A percentile compares a stretch with the other conserved stretches of the same genome.
Evolutionary conservation across 495 filamentous ascomycete species (phyloP).

Genomic region (Lineolata rhizophorae): DNA sequence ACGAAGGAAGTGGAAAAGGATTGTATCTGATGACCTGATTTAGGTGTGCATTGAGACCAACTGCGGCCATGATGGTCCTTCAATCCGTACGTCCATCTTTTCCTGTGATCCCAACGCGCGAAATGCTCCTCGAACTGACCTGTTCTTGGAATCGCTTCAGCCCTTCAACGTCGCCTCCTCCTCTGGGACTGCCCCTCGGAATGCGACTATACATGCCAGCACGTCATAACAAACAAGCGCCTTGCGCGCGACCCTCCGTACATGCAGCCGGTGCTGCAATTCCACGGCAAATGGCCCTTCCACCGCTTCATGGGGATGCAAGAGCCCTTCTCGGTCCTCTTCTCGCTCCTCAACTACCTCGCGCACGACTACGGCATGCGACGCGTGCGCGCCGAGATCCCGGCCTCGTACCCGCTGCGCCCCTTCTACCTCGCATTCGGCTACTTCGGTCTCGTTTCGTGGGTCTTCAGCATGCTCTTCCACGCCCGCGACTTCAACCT

Average conservation of each 20-base stretch:
- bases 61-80: conserved; percentile 30
- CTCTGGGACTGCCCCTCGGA: conserved; percentile 69
- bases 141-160: conserved; percentile 15
- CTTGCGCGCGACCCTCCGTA: conserved; percentile 39
- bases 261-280: conserved; percentile 56
- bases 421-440: conserved; percentile 63
- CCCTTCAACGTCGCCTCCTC: conserved; percentile 46
- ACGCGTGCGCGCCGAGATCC: conserved; percentile 45
- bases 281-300: conserved; percentile 99
- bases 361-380: conserved; percentile 68
- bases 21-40: neutral
- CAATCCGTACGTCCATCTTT: conserved; percentile 28
- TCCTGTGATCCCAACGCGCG: neutral
- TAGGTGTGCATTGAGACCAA: conserved; percentile 70
- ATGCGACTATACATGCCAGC: conserved; percentile 97
- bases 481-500: conserved; percentile 66
- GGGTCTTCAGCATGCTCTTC: conserved; percentile 77
- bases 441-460: conserved; percentile 61
- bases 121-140: conserved; percentile 3
- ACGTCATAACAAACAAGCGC: conserved; percentile 64
- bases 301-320: conserved; percentile 73
- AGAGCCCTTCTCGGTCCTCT: conserved; percentile 82
- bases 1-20: too few species aligned
- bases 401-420: conserved; percentile 48
- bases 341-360: conserved; percentile 71